Conservation (phyloP, 73 alveolate species). For the Paramecium caudatum region DNA sequence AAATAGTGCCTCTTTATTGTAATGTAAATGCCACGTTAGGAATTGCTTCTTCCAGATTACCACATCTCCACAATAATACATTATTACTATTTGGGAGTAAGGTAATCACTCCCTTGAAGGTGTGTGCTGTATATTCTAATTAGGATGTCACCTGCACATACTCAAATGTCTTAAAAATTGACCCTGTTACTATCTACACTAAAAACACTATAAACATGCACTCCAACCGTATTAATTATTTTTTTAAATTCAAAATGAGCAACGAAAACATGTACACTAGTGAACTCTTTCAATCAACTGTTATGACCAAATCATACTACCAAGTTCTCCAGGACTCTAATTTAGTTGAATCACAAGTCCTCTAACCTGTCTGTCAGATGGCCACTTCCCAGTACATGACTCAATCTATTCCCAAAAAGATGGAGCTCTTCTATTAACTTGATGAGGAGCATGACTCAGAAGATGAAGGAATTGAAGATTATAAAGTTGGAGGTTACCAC, state of each 20-base stretch:
- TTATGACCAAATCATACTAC: slow-evolving; percentile 59
- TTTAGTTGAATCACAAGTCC: slow-evolving; percentile 63
- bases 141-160: slow-evolving; percentile 19
- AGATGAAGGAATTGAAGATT: slow-evolving; percentile 78
- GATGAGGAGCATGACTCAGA: slow-evolving; percentile 77
- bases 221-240: too few relatives aligned
- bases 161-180: too few relatives aligned
- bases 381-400: slow-evolving; percentile 65
- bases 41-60: slow-evolving; percentile 39
- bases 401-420: slow-evolving; percentile 46
- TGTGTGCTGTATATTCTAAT: slow-evolving; percentile 31
- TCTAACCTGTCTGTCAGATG: slow-evolving; percentile 39
- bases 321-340: slow-evolving; percentile 49
- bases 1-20: neutral
- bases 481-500: slow-evolving; percentile 84
- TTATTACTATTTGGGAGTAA: slow-evolving; percentile 12
- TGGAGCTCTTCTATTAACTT: slow-evolving; percentile 17
- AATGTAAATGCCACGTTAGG: neutral
- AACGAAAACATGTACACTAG: slow-evolving; percentile 62
- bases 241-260: slow-evolving; percentile 62
- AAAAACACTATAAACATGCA: too few relatives aligned
- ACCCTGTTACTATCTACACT: too few relatives aligned
- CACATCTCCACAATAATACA: slow-evolving; percentile 49
- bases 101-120: neutral
- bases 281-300: slow-evolving; percentile 61